phyloP scores from a whole-genome alignment of 108 stramenopile genomes.

The Stephanodiscus triporus region DNA sequence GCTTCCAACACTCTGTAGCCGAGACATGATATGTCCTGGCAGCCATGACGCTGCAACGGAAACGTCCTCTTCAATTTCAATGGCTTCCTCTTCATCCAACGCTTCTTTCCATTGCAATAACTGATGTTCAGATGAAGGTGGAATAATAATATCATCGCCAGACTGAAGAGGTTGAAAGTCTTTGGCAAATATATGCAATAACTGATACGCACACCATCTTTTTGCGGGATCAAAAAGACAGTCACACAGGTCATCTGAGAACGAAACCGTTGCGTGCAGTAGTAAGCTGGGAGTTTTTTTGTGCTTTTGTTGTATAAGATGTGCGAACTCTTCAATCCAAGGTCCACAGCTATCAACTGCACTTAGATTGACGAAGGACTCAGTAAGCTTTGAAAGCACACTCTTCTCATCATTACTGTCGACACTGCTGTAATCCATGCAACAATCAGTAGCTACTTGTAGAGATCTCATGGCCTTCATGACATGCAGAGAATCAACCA shows the following conservation, averaged over 20 bases:
- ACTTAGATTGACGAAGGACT: slow-evolving; percentile 24
- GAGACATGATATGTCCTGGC: slow-evolving; percentile 55
- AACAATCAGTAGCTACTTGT: slow-evolving; percentile 13
- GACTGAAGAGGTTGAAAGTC: slow-evolving; percentile 27
- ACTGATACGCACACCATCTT: slow-evolving; percentile 55
- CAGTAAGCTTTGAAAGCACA: slow-evolving; percentile 27
- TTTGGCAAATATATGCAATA: slow-evolving; percentile 53
- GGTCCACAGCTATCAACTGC: background rate
- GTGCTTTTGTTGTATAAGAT: slow-evolving; percentile 12
- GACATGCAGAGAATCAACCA: slow-evolving; percentile 23
- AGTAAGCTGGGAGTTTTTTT: slow-evolving; percentile 11
- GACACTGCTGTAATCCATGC: slow-evolving; percentile 30
- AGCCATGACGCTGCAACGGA: slow-evolving; percentile 60
- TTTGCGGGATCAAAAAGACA: slow-evolving; percentile 55
- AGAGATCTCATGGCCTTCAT: slow-evolving; percentile 29
- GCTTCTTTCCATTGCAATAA: slow-evolving; percentile 56
- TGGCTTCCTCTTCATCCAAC: slow-evolving; percentile 65
- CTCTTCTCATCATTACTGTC: slow-evolving; percentile 26
- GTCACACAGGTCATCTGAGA: slow-evolving; percentile 36
- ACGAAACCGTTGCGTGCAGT: slow-evolving; percentile 27
- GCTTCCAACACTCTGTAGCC: slow-evolving; percentile 55
- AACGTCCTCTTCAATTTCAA: slow-evolving; percentile 76
- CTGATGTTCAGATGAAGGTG: slow-evolving; percentile 37
- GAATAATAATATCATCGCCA: slow-evolving; percentile 32
- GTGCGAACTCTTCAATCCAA: slow-evolving; percentile 36